Evolutionary conservation across 257 asterid genomes (phyloP), one percentile per base, ranked within the genome.

Genomic region (Verbascum thapsus): DNA sequence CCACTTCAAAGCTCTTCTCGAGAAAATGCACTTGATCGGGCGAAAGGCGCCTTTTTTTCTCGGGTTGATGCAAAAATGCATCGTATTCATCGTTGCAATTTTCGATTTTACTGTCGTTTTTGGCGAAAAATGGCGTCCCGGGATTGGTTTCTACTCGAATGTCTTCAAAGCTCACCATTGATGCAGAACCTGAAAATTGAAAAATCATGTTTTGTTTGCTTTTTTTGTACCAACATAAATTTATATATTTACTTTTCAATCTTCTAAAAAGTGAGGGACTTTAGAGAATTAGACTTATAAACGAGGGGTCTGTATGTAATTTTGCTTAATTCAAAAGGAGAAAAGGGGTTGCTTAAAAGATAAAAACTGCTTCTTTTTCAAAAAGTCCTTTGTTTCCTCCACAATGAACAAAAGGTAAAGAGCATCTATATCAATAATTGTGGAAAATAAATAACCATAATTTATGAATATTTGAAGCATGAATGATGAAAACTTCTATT

Each of bases 1-100:
- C 98, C 30, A 82, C 77, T 38, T 86, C 98, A 53, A 91, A 91
- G 50, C 90, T 85, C 59, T 65, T 88, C 68, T 91, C 98, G 18
- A 91, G 96, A 56, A 82, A 82, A 66, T 61, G 80, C 9, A 88
- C 98, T 61, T 91, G 98, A 47, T 81, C 82, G 1, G 83, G 68
- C 9, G 57, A 30, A 17, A 91, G 91, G 5, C 96, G 77, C 74
- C 95, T 78, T 64, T 91, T 88, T 67, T 90, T 90, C 69, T 76
- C 91, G 20, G 88, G 82, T 1, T 71, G 84, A 23, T 75, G 88
- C 67, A 62, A 76, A 55, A 80, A 72, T 12, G 58, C 67, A 0
- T 78, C 87, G 11, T 16, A 67, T 10, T 75, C 85, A 3, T 80
- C 85, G 52, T 63, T 75, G 54, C 74, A 69, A 16, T 39, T 68